These are phyloP conservation scores for Leccinum pallidistipes DNA, from an alignment of 1,284 basidiomycete species.

Conservation along the genomic window DNA sequence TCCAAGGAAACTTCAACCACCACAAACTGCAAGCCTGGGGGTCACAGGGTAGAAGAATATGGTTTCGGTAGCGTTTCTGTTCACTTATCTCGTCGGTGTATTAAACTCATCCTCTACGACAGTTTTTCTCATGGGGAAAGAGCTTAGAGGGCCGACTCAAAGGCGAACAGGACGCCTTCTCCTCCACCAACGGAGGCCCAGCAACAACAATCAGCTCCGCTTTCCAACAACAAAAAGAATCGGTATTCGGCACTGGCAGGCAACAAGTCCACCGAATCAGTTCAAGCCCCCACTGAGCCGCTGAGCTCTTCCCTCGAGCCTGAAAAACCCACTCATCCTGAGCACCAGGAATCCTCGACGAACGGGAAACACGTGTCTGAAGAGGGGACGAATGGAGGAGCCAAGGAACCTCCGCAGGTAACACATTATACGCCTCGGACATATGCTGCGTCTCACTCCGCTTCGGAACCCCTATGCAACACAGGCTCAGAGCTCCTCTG, in stretches of 20 bases:
- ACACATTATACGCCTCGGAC: not conserved
- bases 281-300: not conserved
- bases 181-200: no score
- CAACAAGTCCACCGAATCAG: not conserved
- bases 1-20: no score
- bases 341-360: not conserved
- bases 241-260: not conserved
- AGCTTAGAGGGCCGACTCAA: not conserved
- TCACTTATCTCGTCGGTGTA: not conserved
- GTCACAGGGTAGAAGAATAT: not conserved
- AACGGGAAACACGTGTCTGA: not conserved
- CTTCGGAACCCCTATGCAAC: not conserved
- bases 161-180: not conserved
- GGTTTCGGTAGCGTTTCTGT: not conserved
- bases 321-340: not conserved
- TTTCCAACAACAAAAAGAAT: not conserved
- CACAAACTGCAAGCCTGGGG: not conserved
- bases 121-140: not conserved
- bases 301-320: not conserved
- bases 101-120: not conserved
- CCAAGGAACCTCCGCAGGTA: not conserved
- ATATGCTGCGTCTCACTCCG: not conserved
- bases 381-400: not conserved
- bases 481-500: not conserved
- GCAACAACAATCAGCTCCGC: not conserved